Evolutionary conservation across 2,329 filamentous ascomycete species (phyloP), one percentile per base, ranked within the genome.

Genomic region (Penicillium sp.): DNA sequence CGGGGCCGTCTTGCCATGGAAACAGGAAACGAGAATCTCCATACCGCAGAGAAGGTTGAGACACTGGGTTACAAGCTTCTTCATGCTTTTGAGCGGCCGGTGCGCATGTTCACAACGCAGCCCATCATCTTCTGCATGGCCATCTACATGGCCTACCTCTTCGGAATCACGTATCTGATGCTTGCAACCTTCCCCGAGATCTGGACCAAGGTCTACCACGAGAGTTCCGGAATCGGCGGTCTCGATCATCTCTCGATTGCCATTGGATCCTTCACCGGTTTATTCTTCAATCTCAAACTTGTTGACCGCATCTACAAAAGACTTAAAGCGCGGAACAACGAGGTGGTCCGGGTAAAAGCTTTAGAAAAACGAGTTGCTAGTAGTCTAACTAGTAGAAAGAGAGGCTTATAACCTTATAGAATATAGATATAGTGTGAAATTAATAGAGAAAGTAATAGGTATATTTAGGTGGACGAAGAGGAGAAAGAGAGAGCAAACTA

Each of bases 51-150:
- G 22, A 39, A n/a, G 24, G 24, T 20, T 14, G 24, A 50, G 13
- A 39, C 35, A 2, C 47, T 50, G 31, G 71, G 75, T 4, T 55
- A 46, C 13, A 57, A 37, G 40, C 51, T 57, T 38, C 24, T 50
- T 10, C 51, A 55, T 42, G 45, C 51, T n/a, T 55, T 57, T 24
- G 51, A 50, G 45, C 76, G 84, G 0, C 84, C 84, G 0, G 72
- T 84, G 26, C 75, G 76, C 1, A 70, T 87, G 7, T 71, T 87
- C 0, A 61, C 60, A 1, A 82, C 81, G 2, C 82, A 86, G 50
- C 82, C 82, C 6, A 84, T 85, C 52, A 77, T 86, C 24, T 81
- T 83, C 58, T 73, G 80, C n/a, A 68, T 81, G 0, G 75, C 82
- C 0, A 34, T 80, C 5, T 80, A 84, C 59, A 78, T 79, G 55